Evolutionary conservation across 495 filamentous ascomycete genomes (phyloP), one percentile per base, ranked within the genome.

Genomic region (Penicillium pancosmium): DNA sequence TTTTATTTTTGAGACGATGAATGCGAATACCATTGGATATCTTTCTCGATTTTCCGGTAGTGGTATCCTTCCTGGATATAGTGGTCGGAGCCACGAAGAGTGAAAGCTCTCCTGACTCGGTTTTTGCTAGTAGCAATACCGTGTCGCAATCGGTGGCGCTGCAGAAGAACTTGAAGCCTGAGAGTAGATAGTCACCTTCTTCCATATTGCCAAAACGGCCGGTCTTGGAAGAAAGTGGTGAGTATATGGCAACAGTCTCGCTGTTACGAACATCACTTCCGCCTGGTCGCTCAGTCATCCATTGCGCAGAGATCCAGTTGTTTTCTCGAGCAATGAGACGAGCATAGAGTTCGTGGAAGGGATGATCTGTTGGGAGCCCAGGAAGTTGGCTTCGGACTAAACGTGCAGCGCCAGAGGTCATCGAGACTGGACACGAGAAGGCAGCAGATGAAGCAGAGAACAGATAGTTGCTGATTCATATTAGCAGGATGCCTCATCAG

Each of bases 281-380:
- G 3, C 88, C 88, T 0, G 78, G 71, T 7, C 89, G 81, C 62
- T 91, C 88, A 0, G 89, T 92, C 89, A 91, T 91, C 89, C 89
- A 92, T 66, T 92, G 89, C 0, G 89, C 88, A 43, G 80, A 85
- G 6, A 88, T 91, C 88, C 88, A 91, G 5, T 81, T 78, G 7
- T 86, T 78, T 55, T 88, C 80, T 3, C 84, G 77, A 13, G 83
- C 83, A 25, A 78, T 83, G 6, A 88, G 70, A 35, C 71, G 73
- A 13, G 73, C 59, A 18, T 68, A 82, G 78, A 56, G 84, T 79
- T 46, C 75, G 66, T 54, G 80, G 64, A 63, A 90, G 73, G 43
- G 88, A 70, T 64, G 72, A 38, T 60, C 64, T 34, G 46, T 61
- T 35, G 54, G 63, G 15, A 65, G 50, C 10, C 51, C 49, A 31